Conservation (phyloP, 192 early-diverging fungal genomes). For the Hyaloraphidium curvatum region DNA sequence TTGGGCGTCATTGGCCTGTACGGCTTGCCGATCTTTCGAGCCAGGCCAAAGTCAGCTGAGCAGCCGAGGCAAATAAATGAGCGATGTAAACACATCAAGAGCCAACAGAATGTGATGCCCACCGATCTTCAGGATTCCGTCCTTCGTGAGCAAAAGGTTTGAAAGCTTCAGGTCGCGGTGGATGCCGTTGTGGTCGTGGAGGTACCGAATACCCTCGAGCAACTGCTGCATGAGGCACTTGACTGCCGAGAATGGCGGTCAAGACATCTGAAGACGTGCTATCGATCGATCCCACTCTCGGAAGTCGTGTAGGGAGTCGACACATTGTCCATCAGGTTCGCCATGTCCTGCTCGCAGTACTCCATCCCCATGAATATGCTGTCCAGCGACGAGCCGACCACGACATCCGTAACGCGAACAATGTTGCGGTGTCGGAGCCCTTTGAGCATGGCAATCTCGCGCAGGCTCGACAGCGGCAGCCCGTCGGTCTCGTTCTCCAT, state of each 20-base stretch:
- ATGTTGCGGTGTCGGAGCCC: constrained; percentile 50
- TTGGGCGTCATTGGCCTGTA: constrained; percentile 58
- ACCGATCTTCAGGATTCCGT: constrained; percentile 80
- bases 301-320: constrained; percentile 30
- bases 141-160: constrained; percentile 72
- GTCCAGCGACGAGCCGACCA: constrained; percentile 41
- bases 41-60: constrained; percentile 77
- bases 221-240: constrained; percentile 84
- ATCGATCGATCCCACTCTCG: constrained; percentile 19
- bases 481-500: constrained; percentile 32
- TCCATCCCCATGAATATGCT: constrained; percentile 83
- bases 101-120: constrained; percentile 5
- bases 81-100: neutral
- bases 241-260: constrained; percentile 12
- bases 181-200: constrained; percentile 69
- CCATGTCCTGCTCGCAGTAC: constrained; percentile 58
- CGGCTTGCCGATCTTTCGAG: constrained; percentile 55
- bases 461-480: constrained; percentile 46
- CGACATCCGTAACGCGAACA: constrained; percentile 48
- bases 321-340: constrained; percentile 27
- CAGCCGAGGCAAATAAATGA: neutral
- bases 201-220: constrained; percentile 66
- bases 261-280: constrained; percentile 7
- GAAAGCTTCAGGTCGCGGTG: constrained; percentile 86
- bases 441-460: constrained; percentile 55